These are phyloP conservation scores for Fusarium sp. DNA, from an alignment of 2,329 filamentous ascomycete species.

Conservation along the genomic window DNA sequence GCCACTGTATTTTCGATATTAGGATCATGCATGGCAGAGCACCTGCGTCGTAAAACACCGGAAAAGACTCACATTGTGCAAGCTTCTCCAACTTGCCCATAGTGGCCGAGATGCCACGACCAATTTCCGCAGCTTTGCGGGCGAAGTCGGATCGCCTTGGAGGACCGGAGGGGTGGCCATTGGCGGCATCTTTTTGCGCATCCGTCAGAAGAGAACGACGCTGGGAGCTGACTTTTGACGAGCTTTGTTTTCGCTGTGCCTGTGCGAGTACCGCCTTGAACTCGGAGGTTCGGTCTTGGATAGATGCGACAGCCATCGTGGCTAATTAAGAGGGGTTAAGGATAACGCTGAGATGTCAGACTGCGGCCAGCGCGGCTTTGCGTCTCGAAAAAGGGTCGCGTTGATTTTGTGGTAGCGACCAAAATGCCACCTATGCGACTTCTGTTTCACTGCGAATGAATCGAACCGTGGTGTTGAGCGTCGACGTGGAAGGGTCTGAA, in stretches of 20 bases:
- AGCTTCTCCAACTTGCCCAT: constrained; percentile 96
- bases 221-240: constrained; percentile 81
- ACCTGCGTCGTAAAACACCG: background rate
- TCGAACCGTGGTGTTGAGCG: constrained; percentile 10
- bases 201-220: constrained; percentile 83
- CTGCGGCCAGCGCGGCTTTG: constrained; percentile 53
- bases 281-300: constrained; percentile 96
- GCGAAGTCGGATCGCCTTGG: constrained; percentile 90
- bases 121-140: constrained; percentile 89
- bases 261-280: constrained; percentile 92
- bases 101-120: constrained; percentile 87
- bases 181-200: constrained; percentile 73
- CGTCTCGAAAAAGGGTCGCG: constrained; percentile 29
- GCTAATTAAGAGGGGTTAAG: constrained; percentile 30
- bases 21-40: constrained; percentile 5
- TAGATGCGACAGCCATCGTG: constrained; percentile 75
- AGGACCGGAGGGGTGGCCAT: constrained; percentile 59
- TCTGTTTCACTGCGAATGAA: constrained; percentile 8
- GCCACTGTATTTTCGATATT: constrained; percentile 68
- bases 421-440: constrained; percentile 23
- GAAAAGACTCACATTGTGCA: constrained; percentile 73
- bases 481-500: constrained; percentile 28
- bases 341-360: constrained; percentile 37
- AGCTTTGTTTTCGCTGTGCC: constrained; percentile 82
- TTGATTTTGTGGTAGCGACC: background rate